Percentiles rank a stretch among this genome's conserved stretches.
These are phyloP conservation scores for Leishmania aethiopica DNA, from an alignment of 208 protist genomes.

Conservation along the genomic window DNA sequence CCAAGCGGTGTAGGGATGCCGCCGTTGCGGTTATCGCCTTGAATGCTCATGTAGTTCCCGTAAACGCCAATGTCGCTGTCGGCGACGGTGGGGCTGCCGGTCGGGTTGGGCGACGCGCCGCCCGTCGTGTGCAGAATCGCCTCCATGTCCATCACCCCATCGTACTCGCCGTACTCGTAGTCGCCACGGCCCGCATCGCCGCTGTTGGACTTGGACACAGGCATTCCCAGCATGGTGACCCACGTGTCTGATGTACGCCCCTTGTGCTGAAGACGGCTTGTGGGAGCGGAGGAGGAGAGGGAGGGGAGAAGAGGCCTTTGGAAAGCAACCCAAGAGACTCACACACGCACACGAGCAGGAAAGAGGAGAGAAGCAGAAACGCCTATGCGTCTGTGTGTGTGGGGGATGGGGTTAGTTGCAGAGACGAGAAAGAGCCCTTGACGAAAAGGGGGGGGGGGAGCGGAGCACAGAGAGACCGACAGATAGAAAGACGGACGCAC, in stretches of 20 bases:
- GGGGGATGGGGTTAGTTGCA: too few species aligned
- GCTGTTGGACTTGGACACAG: slow-evolving; percentile 2
- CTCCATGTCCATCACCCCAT: slow-evolving; percentile 31
- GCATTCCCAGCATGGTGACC: slow-evolving; percentile 3
- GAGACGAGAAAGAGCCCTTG: too few species aligned
- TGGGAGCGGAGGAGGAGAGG: background rate
- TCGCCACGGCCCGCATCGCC: background rate
- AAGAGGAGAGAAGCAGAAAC: background rate
- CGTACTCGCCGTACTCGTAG: slow-evolving; percentile 32
- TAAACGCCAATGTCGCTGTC: background rate
- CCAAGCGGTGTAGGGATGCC: background rate
- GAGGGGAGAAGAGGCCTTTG: background rate
- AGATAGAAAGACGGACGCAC: background rate
- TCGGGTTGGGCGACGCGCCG: background rate
- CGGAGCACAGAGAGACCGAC: background rate
- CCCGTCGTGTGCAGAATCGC: slow-evolving; percentile 13
- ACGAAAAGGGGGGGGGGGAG: background rate
- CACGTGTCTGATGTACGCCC: background rate
- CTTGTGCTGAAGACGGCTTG: background rate
- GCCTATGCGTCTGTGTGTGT: too few species aligned
- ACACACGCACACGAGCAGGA: background rate
- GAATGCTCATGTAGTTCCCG: slow-evolving; percentile 1
- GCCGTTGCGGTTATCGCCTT: background rate
- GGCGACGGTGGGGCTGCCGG: background rate
- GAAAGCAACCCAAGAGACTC: background rate